A percentile compares a stretch with the other conserved stretches of the same genome.
Conservation (phyloP, 352 stramenopile species). For the Plasmopara muralis region DNA sequence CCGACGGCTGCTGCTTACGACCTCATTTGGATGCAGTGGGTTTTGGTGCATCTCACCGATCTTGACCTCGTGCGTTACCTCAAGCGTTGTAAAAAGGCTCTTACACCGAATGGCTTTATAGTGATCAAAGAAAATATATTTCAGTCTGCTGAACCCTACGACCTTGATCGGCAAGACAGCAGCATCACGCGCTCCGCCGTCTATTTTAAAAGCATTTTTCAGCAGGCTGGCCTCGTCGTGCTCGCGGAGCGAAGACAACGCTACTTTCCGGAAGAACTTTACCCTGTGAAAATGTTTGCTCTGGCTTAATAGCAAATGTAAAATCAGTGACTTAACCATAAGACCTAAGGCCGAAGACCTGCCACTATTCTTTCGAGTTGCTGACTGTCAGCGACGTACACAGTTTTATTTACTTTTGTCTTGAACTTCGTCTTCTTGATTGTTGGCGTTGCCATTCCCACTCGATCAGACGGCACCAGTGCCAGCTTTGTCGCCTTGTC, state of each 20-base stretch:
- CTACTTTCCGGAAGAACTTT: slow-evolving; percentile 93
- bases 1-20: slow-evolving; percentile 77
- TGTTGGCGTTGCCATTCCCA: slow-evolving; percentile 16
- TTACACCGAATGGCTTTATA: slow-evolving; percentile 51
- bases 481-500: slow-evolving; percentile 30
- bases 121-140: slow-evolving; percentile 91
- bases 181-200: slow-evolving; percentile 87
- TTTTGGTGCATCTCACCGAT: slow-evolving; percentile 93
- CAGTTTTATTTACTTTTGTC: slow-evolving; percentile 12
- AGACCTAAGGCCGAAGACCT: slow-evolving; percentile 14
- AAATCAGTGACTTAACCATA: background rate
- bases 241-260: slow-evolving; percentile 78
- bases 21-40: slow-evolving; percentile 97
- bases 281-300: slow-evolving; percentile 94
- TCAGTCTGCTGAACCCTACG: slow-evolving; percentile 65
- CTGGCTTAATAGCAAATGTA: slow-evolving; percentile 34
- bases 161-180: slow-evolving; percentile 91
- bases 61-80: slow-evolving; percentile 92
- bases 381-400: slow-evolving; percentile 24
- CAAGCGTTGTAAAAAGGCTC: slow-evolving; percentile 72
- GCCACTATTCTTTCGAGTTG: slow-evolving; percentile 25
- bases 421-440: slow-evolving; percentile 11
- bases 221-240: slow-evolving; percentile 85
- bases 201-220: slow-evolving; percentile 91
- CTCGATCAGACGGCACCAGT: slow-evolving; percentile 29